phyloP scores from a whole-genome alignment of 1,139 yeast species.

The Yamadazyma siamensis region DNA sequence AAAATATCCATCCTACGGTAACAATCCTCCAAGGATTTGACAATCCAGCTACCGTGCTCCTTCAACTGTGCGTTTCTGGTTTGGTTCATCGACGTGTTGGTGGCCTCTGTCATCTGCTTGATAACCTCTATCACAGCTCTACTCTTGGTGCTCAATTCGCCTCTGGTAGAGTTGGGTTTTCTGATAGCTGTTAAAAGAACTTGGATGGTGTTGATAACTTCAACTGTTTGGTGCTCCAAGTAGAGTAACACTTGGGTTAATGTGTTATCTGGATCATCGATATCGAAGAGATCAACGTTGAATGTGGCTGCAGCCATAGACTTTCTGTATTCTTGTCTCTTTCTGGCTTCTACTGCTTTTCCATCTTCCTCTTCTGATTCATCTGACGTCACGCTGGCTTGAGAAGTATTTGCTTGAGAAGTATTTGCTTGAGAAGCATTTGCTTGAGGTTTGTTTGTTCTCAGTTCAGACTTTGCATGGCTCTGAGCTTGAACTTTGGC shows the following conservation, averaged over 20 bases:
- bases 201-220: slow-evolving; percentile 88
- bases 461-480: neutral
- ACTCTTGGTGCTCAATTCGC: slow-evolving; percentile 70
- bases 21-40: slow-evolving; percentile 81
- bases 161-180: slow-evolving; percentile 73
- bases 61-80: slow-evolving; percentile 77
- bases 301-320: slow-evolving; percentile 56
- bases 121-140: slow-evolving; percentile 73
- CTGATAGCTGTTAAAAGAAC: slow-evolving; percentile 72
- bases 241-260: slow-evolving; percentile 79
- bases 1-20: slow-evolving; percentile 71
- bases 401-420: no score
- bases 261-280: slow-evolving; percentile 82
- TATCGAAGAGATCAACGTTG: slow-evolving; percentile 72
- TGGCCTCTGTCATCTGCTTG: slow-evolving; percentile 85
- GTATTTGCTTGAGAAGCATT: slow-evolving; percentile 2
- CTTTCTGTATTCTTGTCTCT: slow-evolving; percentile 47
- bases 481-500: no score
- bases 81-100: slow-evolving; percentile 85
- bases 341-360: slow-evolving; percentile 34
- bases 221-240: slow-evolving; percentile 90
- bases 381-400: no score
- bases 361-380: slow-evolving; percentile 20
- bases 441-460: slow-evolving; percentile 1
- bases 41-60: slow-evolving; percentile 91